Evolutionary conservation across 352 stramenopile species (phyloP), one percentile per base, ranked within the genome.

Genomic region (Phytophthora vignae): DNA sequence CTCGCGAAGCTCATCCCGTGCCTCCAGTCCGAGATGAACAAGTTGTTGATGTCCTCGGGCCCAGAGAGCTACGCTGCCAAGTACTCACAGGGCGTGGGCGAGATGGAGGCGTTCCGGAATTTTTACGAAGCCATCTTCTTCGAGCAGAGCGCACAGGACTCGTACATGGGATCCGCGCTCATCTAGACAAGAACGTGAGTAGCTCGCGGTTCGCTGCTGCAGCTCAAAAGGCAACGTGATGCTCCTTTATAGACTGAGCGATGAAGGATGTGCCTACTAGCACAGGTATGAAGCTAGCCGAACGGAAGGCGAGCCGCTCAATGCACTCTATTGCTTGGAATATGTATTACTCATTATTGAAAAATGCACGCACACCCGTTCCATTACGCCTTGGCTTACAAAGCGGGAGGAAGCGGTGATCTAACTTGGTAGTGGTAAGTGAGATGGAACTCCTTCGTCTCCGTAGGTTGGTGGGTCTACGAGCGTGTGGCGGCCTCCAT

Each of bases 71-170:
- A 93, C 61, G 74, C 85, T 42, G 59, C 73, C 27, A 93, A 92
- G 73, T 93, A 95, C 76, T 95, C 87, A 17, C 85, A 92, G 48
- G 84, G 85, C 10, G 76, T 95, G 55, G 84, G 78, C 21, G 85
- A 93, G 67, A 88, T 95, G 71, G 85, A 92, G 52, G 73, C 84
- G n/a, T 95, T 95, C 57, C 85, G 85, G n/a, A 85, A 82, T 60
- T 95, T 95, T 60, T 95, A 95, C 76, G 85, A 93, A 61, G 85
- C 87, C 14, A 87, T 93, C 59, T 95, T 95, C 74, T 93, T 93
- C 58, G 79, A 92, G 68, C 74, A 90, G 59, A 78, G 81, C 50
- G 71, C 72, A 19, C 68, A 77, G 42, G 73, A 82, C 48, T 65
- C 74, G 25, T 71, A 79, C 40, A 75, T 77, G 60, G 61, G 64